Conservation (phyloP, 1,284 basidiomycete genomes). For the Ganoderma sp. region DNA sequence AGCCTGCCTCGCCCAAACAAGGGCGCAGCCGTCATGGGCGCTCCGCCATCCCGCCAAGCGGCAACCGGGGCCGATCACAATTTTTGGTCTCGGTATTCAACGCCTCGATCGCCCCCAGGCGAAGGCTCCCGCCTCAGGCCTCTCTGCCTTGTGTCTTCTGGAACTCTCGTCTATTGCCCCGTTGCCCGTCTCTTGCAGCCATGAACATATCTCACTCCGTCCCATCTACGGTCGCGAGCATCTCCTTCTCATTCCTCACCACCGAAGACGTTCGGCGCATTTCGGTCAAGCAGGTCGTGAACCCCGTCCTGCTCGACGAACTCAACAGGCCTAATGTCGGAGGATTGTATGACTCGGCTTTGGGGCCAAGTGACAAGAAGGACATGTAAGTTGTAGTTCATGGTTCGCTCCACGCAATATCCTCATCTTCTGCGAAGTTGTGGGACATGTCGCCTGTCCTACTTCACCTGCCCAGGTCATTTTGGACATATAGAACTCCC, state of each 20-base stretch:
- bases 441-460: conserved; percentile 89
- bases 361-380: conserved; percentile 87
- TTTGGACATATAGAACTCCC: conserved; percentile 99
- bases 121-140: neutral
- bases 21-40: neutral
- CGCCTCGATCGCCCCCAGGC: conserved; percentile 17
- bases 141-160: conserved; percentile 5
- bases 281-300: conserved; percentile 96
- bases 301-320: conserved; percentile 93
- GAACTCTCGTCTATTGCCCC: conserved; percentile 7
- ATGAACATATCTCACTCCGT: conserved; percentile 97
- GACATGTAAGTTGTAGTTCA: conserved; percentile 75
- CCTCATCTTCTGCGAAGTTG: conserved; percentile 63
- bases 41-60: conserved; percentile 1
- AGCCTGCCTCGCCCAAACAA: neutral
- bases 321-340: conserved; percentile 91
- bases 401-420: neutral
- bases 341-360: conserved; percentile 94
- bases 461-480: conserved; percentile 96
- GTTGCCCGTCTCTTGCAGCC: conserved; percentile 8
- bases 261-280: conserved; percentile 91
- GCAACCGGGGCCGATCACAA: conserved; percentile 25
- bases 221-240: conserved; percentile 80
- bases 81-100: conserved; percentile 30
- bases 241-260: conserved; percentile 96